Evolutionary conservation across 208 protist genomes (phyloP).

Genomic region (Naegleria fowleri): DNA sequence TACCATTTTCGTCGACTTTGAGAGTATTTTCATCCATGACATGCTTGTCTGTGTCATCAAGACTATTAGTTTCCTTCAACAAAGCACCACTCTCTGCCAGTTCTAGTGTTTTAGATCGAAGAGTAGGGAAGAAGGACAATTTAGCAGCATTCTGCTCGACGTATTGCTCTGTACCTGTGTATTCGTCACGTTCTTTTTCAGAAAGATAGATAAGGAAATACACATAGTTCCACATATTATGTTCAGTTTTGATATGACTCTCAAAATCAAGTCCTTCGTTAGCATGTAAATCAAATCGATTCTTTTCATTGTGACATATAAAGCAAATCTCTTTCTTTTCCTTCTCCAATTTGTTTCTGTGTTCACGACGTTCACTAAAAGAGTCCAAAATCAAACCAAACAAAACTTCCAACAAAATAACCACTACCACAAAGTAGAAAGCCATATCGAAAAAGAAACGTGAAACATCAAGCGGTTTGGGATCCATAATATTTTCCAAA

Average conservation of each 20-base stretch:
- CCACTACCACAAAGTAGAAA: constrained; percentile 59
- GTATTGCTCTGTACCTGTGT: constrained; percentile 73
- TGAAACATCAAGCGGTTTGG: background rate
- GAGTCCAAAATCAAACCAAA: constrained; percentile 66
- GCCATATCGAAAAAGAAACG: constrained; percentile 34
- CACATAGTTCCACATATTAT: constrained; percentile 91
- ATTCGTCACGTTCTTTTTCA: constrained; percentile 63
- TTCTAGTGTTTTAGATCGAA: background rate
- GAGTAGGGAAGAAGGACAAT: constrained; percentile 35
- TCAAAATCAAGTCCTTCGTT: constrained; percentile 55
- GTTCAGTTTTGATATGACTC: constrained; percentile 69
- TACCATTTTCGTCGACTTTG: background rate
- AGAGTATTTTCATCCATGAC: background rate
- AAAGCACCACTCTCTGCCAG: background rate
- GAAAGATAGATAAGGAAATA: constrained; percentile 79
- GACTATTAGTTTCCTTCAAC: background rate
- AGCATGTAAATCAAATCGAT: constrained; percentile 45
- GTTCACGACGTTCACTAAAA: constrained; percentile 47
- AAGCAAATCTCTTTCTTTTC: constrained; percentile 56
- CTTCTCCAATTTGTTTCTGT: constrained; percentile 30
- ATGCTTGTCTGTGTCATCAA: background rate
- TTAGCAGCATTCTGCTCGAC: constrained; percentile 53
- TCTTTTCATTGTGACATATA: constrained; percentile 51
- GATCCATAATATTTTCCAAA: background rate
- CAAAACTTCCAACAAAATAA: constrained; percentile 62